Base-by-base conservation (phyloP, 208 protist species). In the Spongospora subterranea region DNA sequence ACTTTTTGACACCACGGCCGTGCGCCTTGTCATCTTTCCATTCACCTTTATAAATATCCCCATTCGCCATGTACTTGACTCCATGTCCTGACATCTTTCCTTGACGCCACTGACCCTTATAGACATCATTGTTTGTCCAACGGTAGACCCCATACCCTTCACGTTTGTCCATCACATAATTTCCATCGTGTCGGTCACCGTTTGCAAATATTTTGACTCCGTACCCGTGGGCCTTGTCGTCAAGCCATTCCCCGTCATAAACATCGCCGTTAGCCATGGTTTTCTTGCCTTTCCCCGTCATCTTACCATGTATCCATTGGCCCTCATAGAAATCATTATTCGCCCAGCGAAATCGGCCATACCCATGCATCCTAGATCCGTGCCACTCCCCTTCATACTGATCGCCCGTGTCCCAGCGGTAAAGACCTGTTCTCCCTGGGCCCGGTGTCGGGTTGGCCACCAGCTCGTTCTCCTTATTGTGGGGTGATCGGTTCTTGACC, bases 321-420 rank as follows among this genome's bases (percentile, higher is more conserved):
- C 88, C 88, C 88, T 46, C 46, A 60, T 89, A 89, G 45, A 89
- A 29, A 43, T 89, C 88, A 35, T 43, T 24, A 43, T 89, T 89
- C 40, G 45, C 46, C 88, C 88, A 89, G 17, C 13, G 88, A 43
- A 89, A 89, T 24, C 29, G 29, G 6, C 88, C 88, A 24, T 53
- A 60, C 20, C 88, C 88, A 46, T 89, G 88, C 88, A 89, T 89
- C 41, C n/a, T 89, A 24, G 65, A 64, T 32, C 45, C 90, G 17
- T 54, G 45, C 90, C 90, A 91, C 32, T 91, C 90, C 17, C 90
- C 90, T 41, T 91, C 90, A 77, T 91, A 91, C 11, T 50, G 20
- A 91, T 91, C 77, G 45, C 90, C 90, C 11, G 32, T 91, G 11
- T 64, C 90, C 60, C 88, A 91, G 32, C 43, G 45, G 66, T 82